Evolutionary conservation across 2,329 filamentous ascomycete species (phyloP).

Genomic region (Claviceps quebecensis): DNA sequence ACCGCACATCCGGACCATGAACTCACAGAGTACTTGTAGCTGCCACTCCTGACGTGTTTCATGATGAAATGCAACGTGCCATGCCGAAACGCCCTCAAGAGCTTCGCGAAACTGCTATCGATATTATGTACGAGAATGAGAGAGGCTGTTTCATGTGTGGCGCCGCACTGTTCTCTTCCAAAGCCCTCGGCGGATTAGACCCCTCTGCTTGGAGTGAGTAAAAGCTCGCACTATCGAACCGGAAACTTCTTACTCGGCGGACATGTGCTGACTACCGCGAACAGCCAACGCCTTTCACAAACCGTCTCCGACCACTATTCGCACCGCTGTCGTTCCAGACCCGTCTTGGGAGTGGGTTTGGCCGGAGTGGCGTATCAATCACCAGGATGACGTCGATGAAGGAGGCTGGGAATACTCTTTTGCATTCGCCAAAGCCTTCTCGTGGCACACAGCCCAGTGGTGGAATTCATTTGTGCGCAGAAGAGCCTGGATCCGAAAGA

Average conservation of each 20-base stretch:
- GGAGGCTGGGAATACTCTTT: conserved; percentile 96
- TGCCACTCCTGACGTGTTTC: conserved; percentile 15
- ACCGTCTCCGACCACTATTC: conserved; percentile 51
- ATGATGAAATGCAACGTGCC: conserved; percentile 18
- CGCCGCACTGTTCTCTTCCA: conserved; percentile 74
- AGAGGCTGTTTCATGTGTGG: conserved; percentile 83
- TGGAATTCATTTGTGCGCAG: conserved; percentile 91
- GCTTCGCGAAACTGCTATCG: conserved; percentile 48
- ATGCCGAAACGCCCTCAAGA: conserved; percentile 18
- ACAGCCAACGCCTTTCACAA: conserved; percentile 49
- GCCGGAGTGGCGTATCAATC: conserved; percentile 49
- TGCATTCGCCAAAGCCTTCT: conserved; percentile 58
- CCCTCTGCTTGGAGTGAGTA: conserved; percentile 60
- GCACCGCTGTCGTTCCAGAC: conserved; percentile 84
- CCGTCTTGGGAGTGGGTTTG: conserved; percentile 87
- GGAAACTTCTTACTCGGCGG: not conserved
- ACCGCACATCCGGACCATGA: not conserved
- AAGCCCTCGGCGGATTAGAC: conserved; percentile 74
- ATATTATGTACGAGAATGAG: conserved; percentile 92
- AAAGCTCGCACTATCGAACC: too few relatives aligned
- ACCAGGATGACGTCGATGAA: conserved; percentile 66
- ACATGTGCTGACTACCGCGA: conserved; percentile 1
- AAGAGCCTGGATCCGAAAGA: conserved; percentile 73
- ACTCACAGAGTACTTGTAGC: conserved; percentile 9
- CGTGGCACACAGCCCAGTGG: conserved; percentile 86